Conservation (phyloP, 208 protist genomes). For the Wallacemonas sp. region DNA sequence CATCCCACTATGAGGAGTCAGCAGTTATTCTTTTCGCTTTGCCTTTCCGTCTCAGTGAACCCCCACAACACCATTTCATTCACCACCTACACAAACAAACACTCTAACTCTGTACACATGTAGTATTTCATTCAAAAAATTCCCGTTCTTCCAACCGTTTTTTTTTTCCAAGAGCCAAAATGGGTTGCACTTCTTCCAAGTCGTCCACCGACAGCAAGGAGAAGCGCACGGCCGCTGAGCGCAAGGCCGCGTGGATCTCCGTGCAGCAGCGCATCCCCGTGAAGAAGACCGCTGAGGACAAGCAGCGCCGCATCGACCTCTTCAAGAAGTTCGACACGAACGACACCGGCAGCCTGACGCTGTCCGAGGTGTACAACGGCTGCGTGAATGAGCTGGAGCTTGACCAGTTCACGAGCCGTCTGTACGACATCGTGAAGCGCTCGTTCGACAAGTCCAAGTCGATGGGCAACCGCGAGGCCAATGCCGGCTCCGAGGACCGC, state of each 20-base stretch:
- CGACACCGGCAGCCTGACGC: slow-evolving; percentile 33
- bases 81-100: neutral
- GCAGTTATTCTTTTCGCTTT: too few relatives aligned
- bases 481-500: slow-evolving; percentile 14
- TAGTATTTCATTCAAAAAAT: too few relatives aligned
- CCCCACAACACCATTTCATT: neutral
- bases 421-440: slow-evolving; percentile 34
- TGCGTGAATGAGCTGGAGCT: slow-evolving; percentile 14
- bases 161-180: slow-evolving; percentile 15
- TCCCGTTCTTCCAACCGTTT: too few relatives aligned
- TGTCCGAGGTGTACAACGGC: slow-evolving; percentile 33
- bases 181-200: slow-evolving; percentile 10
- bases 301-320: slow-evolving; percentile 23
- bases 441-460: slow-evolving; percentile 46
- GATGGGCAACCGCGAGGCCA: slow-evolving; percentile 17
- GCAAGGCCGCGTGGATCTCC: slow-evolving; percentile 43
- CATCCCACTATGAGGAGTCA: neutral
- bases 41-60: too few relatives aligned
- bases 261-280: neutral
- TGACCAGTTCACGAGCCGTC: slow-evolving; percentile 19
- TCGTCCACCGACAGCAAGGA: slow-evolving; percentile 16
- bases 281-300: neutral
- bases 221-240: slow-evolving; percentile 36
- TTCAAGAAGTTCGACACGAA: too few relatives aligned
- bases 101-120: too few relatives aligned